Percentiles rank a stretch among this genome's conserved stretches.
Conservation (phyloP, 495 filamentous ascomycete species). For the Penicillium ochrochloron region DNA sequence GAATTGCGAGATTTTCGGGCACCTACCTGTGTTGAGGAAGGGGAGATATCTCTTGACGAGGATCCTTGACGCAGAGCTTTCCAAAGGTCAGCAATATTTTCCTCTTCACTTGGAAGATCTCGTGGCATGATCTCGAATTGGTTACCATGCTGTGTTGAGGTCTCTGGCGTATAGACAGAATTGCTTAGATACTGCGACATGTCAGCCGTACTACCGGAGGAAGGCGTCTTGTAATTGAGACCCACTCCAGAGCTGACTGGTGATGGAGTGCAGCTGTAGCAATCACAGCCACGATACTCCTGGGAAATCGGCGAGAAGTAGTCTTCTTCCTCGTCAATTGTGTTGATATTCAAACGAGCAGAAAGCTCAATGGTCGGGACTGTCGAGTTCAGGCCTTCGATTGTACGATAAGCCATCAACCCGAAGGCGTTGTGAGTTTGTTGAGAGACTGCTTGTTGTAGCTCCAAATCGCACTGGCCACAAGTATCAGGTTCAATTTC, state of each 20-base stretch:
- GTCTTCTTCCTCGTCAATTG: neutral
- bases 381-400: constrained; percentile 17
- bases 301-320: neutral
- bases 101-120: neutral
- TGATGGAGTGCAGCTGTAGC: neutral
- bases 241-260: neutral
- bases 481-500: constrained; percentile 9
- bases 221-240: neutral
- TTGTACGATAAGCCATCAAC: neutral
- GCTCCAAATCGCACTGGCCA: constrained; percentile 20
- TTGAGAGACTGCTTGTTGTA: neutral
- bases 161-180: neutral
- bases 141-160: neutral
- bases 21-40: constrained; percentile 1
- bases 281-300: neutral
- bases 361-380: constrained; percentile 14
- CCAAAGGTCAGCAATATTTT: neutral
- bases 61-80: neutral
- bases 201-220: neutral
- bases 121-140: neutral
- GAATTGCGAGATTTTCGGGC: neutral
- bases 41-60: constrained; percentile 1
- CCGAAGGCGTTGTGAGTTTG: neutral
- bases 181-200: neutral
- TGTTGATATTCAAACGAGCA: constrained; percentile 19